A percentile compares a stretch with the other conserved stretches of the same genome.
Conservation (phyloP, 1,139 yeast genomes). For the Blastobotrys niveus region DNA sequence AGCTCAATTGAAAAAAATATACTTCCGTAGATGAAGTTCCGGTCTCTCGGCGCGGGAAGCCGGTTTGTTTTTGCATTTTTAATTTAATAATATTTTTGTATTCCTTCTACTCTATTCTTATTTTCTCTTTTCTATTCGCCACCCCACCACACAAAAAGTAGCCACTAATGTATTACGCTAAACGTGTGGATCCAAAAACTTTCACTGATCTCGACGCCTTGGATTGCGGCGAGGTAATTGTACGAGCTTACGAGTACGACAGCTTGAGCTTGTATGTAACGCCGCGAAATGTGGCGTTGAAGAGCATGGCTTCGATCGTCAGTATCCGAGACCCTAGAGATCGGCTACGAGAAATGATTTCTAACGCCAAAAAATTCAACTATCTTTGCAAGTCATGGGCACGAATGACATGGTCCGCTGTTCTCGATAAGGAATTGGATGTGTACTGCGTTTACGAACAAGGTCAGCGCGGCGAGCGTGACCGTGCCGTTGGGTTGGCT, state of each 20-base stretch:
- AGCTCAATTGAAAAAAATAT: not conserved
- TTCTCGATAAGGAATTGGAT: not conserved
- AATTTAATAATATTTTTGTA: not conserved
- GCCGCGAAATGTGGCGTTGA: not conserved
- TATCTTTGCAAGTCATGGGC: not conserved
- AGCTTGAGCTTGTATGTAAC: not conserved
- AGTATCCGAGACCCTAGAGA: not conserved
- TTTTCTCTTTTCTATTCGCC: too few species aligned
- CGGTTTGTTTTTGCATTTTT: not conserved
- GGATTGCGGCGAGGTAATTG: constrained; percentile 4
- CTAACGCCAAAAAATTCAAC: not conserved
- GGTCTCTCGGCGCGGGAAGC: not conserved
- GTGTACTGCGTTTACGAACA: constrained; percentile 5
- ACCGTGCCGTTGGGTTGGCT: constrained; percentile 8
- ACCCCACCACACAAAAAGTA: too few species aligned
- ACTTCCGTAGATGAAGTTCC: constrained; percentile 2
- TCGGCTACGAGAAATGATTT: not conserved
- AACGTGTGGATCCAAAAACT: not conserved
- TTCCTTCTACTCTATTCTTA: not conserved
- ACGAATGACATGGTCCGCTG: not conserved
- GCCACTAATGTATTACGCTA: not conserved
- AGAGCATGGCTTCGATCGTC: not conserved
- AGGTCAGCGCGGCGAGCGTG: too few species aligned
- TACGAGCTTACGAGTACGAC: not conserved
- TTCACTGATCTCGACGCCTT: constrained; percentile 4